A percentile compares a stretch with the other conserved stretches of the same genome.
Conservation (phyloP, 73 alveolate species). For the Tetrahymena thermophila region DNA sequence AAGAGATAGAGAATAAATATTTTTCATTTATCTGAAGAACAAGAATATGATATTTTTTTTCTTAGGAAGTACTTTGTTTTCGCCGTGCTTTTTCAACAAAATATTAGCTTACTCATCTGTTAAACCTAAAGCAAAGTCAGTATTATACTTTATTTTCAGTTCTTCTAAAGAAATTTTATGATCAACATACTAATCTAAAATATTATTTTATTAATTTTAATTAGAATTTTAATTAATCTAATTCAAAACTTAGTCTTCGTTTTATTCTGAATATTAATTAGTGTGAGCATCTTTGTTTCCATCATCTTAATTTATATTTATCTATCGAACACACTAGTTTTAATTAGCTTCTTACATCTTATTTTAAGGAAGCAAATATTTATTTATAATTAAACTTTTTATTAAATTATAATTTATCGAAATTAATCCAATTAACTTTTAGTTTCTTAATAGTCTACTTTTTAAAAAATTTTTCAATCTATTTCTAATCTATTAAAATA, state of each 20-base stretch:
- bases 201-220: background rate
- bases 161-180: slow-evolving; percentile 57
- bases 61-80: slow-evolving; percentile 69
- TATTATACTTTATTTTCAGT: slow-evolving; percentile 42
- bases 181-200: slow-evolving; percentile 23
- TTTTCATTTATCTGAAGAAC: slow-evolving; percentile 60
- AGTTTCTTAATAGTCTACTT: no score
- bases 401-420: no score
- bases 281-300: background rate
- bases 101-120: slow-evolving; percentile 19
- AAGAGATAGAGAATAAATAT: slow-evolving; percentile 63
- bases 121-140: slow-evolving; percentile 41
- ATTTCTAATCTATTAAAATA: no score
- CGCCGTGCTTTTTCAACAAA: slow-evolving; percentile 60
- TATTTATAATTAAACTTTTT: no score
- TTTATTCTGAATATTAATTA: background rate
- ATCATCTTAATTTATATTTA: no score
- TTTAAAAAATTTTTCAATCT: no score
- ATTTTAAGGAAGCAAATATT: no score
- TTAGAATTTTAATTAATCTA: no score
- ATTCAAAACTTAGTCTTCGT: background rate
- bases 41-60: slow-evolving; percentile 50
- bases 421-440: no score
- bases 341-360: background rate
- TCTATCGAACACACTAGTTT: background rate